A percentile compares a stretch with the other conserved stretches of the same genome.
Conservation (phyloP, 2,329 filamentous ascomycete species). For the Davidsoniella virescens region DNA sequence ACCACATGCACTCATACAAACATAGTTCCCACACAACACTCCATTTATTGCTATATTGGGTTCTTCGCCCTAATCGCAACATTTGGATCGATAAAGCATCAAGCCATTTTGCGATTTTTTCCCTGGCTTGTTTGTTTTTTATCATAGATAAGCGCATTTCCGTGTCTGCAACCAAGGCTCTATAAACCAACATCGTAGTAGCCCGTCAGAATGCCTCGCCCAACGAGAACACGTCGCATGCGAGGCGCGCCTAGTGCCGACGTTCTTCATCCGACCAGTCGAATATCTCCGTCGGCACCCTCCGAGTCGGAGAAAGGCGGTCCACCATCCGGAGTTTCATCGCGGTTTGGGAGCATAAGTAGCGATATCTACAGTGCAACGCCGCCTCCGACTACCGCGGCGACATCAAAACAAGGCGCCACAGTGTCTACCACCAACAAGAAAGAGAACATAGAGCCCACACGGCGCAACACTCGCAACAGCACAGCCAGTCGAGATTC, state of each 20-base stretch:
- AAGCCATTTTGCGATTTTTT: too few species aligned
- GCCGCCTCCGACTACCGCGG: constrained; percentile 3
- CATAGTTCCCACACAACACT: too few species aligned
- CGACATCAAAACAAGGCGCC: background rate
- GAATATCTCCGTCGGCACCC: background rate
- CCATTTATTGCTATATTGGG: too few species aligned
- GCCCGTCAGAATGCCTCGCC: constrained; percentile 12
- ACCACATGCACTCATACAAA: too few species aligned
- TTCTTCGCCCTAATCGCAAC: too few species aligned
- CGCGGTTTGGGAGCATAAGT: constrained; percentile 5
- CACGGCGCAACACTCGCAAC: background rate
- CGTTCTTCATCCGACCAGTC: constrained; percentile 2
- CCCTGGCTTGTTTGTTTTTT: too few species aligned
- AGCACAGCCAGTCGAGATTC: background rate
- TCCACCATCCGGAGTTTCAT: constrained; percentile 16
- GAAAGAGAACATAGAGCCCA: constrained; percentile 6
- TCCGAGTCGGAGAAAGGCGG: background rate
- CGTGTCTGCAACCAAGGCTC: too few species aligned
- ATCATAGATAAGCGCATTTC: too few species aligned
- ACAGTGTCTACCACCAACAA: constrained; percentile 1
- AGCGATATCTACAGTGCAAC: constrained; percentile 13
- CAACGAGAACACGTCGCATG: constrained; percentile 13
- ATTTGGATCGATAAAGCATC: too few species aligned
- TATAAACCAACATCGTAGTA: too few species aligned
- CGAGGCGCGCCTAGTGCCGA: constrained; percentile 8